Evolutionary conservation across 768 basidiomycete species (phyloP), one percentile per base, ranked within the genome.

Genomic region (Coprinopsis cinerea): DNA sequence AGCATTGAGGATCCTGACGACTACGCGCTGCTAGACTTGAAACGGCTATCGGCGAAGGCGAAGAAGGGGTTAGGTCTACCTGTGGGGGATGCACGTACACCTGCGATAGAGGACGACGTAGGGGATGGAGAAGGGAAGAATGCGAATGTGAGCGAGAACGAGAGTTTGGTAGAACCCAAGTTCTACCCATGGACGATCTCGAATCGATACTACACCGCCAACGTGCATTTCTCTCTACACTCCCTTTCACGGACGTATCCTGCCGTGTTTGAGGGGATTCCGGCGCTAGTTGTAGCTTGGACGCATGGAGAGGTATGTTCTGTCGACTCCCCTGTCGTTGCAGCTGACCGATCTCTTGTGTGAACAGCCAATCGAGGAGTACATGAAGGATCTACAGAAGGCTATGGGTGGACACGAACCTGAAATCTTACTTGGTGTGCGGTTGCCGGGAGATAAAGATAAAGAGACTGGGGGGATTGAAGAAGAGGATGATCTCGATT

Each of bases 121-220:
- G 11, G 13, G 18, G 18, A 24, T 11, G 4, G 32, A 22, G 32
- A 17, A 13, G 46, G 24, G 30, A 9, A 41, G 4, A 15, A 32
- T 37, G 32, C 24, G 13, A 41, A 42, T 11, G 10, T 2, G 17
- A 17, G 14, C 18, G 42, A 23, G 24, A 25, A 13, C 10, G 37
- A 20, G 5, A 23, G 24, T 18, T 23, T 37, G 18, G 20, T 36
- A 15, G 51, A 47, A 25, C 45, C 51, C 4, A 17, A 41, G 22
- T 47, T 20, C 17, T 22, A 47, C 26, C 82, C 84, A 9, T 91
- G 87, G 88, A 85, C 78, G 35, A 85, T 91, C 53, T 65, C 67
- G 45, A 91, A 91, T 70, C 83, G 79, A 62, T 92, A 92, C 65
- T 92, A 92, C 67, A 78, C 78, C 13, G 90, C 89, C 1, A 71